These are phyloP conservation scores for Penicillium dipodomyicola DNA, from an alignment of 495 filamentous ascomycete species.

Conservation along the genomic window DNA sequence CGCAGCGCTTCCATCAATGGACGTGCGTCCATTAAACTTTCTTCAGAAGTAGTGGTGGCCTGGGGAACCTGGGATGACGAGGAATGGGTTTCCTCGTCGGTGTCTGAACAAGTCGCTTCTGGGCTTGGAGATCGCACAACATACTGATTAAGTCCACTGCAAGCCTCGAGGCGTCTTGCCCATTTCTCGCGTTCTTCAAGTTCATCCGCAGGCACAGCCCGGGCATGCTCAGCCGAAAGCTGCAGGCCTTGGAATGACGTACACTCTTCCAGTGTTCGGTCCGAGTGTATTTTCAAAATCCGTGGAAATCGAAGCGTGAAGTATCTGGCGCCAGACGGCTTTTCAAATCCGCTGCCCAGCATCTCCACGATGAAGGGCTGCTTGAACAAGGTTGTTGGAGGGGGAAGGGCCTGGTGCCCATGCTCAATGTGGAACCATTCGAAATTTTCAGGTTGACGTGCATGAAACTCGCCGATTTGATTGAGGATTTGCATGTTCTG, in stretches of 20 bases:
- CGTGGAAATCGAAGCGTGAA: conserved; percentile 65
- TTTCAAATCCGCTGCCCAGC: conserved; percentile 62
- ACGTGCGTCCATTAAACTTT: neutral
- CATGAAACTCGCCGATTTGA: conserved; percentile 45
- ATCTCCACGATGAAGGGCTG: conserved; percentile 65
- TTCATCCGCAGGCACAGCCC: conserved; percentile 37
- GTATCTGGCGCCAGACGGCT: conserved; percentile 53
- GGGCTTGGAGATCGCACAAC: conserved; percentile 28
- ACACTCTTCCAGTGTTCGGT: conserved; percentile 56
- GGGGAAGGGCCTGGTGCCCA: conserved; percentile 26
- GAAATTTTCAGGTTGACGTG: conserved; percentile 24
- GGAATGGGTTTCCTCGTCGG: conserved; percentile 8
- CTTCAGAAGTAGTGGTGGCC: neutral
- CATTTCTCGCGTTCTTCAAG: conserved; percentile 54
- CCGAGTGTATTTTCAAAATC: conserved; percentile 58
- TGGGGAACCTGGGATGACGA: neutral
- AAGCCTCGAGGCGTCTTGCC: conserved; percentile 51
- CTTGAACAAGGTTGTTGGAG: conserved; percentile 51
- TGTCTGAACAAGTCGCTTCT: conserved; percentile 20
- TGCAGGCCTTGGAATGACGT: conserved; percentile 56
- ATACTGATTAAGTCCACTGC: conserved; percentile 37
- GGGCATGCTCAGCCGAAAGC: conserved; percentile 49
- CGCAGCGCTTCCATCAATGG: neutral
- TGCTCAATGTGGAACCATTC: conserved; percentile 37
- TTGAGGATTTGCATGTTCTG: conserved; percentile 53